Evolutionary conservation across 1,139 yeast genomes (phyloP).

Genomic region (Kodamaea sp.): DNA sequence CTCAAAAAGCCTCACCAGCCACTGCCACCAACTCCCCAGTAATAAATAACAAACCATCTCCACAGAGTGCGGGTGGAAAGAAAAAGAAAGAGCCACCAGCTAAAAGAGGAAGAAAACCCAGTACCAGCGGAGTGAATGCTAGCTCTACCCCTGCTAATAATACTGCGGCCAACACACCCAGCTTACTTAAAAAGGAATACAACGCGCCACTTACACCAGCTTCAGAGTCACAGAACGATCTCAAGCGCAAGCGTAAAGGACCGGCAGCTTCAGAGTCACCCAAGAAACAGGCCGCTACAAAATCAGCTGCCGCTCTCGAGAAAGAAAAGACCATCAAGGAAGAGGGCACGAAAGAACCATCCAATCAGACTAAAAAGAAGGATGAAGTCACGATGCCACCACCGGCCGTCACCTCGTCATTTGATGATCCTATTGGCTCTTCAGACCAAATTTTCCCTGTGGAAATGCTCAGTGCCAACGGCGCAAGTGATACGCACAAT

Average conservation of each 20-base stretch:
- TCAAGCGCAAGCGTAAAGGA: conserved; percentile 30
- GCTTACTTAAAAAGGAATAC: conserved; percentile 35
- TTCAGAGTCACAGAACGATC: conserved; percentile 35
- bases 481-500: conserved; percentile 20
- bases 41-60: conserved; percentile 39
- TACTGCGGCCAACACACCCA: conserved; percentile 26
- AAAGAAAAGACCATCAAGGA: conserved; percentile 26
- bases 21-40: conserved; percentile 33
- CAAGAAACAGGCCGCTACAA: conserved; percentile 24
- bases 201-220: conserved; percentile 47
- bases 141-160: conserved; percentile 17
- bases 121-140: conserved; percentile 20
- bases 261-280: conserved; percentile 33
- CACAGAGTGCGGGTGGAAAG: conserved; percentile 21
- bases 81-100: conserved; percentile 30
- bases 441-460: conserved; percentile 40
- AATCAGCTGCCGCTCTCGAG: conserved; percentile 19
- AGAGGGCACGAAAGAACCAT: conserved; percentile 23
- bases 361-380: conserved; percentile 12
- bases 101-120: conserved; percentile 40
- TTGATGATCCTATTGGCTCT: conserved; percentile 29
- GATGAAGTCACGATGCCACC: conserved; percentile 26
- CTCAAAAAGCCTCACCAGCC: conserved; percentile 30
- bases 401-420: conserved; percentile 19
- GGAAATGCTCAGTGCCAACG: conserved; percentile 31